A percentile compares a stretch with the other conserved stretches of the same genome.
Evolutionary conservation across 2,329 filamentous ascomycete genomes (phyloP).

Genomic region (Aspergillus proliferans): DNA sequence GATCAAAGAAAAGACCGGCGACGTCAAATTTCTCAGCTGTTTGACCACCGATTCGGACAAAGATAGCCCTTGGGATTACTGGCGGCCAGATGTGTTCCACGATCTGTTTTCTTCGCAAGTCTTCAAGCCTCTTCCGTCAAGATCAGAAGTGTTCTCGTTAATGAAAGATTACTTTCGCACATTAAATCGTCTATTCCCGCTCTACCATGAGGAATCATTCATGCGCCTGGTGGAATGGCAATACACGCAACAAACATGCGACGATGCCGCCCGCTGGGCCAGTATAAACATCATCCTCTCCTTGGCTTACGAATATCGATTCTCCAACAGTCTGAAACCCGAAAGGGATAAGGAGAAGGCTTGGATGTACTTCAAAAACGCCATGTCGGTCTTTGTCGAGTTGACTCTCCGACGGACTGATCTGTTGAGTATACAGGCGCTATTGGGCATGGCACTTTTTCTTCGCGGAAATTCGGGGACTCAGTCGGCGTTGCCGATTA

Average conservation of each 20-base stretch:
- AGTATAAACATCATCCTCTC: conserved; percentile 85
- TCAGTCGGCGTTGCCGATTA: conserved; percentile 79
- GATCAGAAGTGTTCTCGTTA: conserved; percentile 76
- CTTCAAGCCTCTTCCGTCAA: conserved; percentile 72
- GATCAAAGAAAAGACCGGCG: conserved; percentile 95
- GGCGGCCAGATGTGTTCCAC: conserved; percentile 92
- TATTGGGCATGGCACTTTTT: conserved; percentile 87
- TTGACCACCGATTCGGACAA: conserved; percentile 74
- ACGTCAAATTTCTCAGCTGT: conserved; percentile 80
- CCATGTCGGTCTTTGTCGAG: conserved; percentile 83
- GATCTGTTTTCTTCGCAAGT: conserved; percentile 79
- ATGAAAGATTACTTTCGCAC: conserved; percentile 91
- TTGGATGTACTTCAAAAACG: conserved; percentile 91
- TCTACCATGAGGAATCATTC: conserved; percentile 92
- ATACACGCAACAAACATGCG: conserved; percentile 83
- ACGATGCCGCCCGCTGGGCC: conserved; percentile 94
- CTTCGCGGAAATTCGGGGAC: conserved; percentile 91
- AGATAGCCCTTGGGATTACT: conserved; percentile 84
- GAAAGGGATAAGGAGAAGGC: conserved; percentile 85
- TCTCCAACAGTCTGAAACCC: conserved; percentile 84
- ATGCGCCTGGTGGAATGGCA: conserved; percentile 93
- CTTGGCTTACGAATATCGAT: conserved; percentile 78
- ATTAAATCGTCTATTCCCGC: conserved; percentile 93
- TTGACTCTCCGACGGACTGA: conserved; percentile 90
- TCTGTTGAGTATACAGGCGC: conserved; percentile 81